Evolutionary conservation across 306 rosid species (phyloP).

Genomic region (Canavalia ensiformis): DNA sequence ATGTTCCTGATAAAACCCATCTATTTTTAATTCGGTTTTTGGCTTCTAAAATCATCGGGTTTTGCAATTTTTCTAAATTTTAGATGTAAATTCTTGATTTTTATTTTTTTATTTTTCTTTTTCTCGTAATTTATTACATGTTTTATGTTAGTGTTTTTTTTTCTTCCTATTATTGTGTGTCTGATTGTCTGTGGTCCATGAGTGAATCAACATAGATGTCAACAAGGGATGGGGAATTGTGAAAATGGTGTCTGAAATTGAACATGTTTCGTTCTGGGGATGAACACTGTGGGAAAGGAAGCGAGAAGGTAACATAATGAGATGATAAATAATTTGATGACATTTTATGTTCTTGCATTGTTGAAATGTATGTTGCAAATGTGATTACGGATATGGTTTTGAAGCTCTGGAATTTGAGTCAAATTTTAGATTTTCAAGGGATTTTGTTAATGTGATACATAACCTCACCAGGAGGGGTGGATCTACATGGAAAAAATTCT

Average conservation of each 20-base stretch:
- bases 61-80: not conserved
- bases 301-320: not conserved
- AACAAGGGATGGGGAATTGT: not conserved
- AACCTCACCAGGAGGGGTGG: not conserved
- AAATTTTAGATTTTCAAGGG: not conserved
- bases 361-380: constrained; percentile 23
- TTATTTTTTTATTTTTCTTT: not conserved
- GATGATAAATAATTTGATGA: constrained; percentile 5
- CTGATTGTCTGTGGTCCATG: not conserved
- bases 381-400: constrained; percentile 11
- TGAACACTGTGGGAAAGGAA: not conserved
- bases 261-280: not conserved
- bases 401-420: not conserved
- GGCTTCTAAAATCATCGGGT: constrained; percentile 8
- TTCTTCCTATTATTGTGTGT: not conserved
- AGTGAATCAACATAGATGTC: constrained; percentile 19
- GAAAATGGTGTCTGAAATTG: not conserved
- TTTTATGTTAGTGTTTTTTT: not conserved
- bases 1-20: not conserved
- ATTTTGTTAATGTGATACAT: not conserved
- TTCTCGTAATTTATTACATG: not conserved
- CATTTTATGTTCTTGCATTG: constrained; percentile 18
- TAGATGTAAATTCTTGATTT: not conserved
- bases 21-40: too few species aligned
- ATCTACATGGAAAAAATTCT: not conserved